phyloP scores from a whole-genome alignment of 2,329 filamentous ascomycete genomes.

The Westerdykella sp. region DNA sequence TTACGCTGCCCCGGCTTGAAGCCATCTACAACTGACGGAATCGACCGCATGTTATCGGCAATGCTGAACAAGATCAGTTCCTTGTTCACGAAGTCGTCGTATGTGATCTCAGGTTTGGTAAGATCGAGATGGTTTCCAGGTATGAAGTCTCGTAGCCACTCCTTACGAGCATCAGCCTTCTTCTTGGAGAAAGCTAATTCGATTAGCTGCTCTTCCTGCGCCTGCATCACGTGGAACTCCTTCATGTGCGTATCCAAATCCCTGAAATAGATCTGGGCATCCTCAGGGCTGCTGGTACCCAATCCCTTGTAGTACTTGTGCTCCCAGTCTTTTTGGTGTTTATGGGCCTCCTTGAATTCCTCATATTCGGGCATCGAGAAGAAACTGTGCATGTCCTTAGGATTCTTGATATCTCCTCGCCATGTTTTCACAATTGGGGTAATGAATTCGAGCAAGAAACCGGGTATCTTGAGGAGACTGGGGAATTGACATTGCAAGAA shows the following conservation, averaged over 20 bases:
- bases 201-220: constrained; percentile 75
- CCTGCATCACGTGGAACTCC: constrained; percentile 80
- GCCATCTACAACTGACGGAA: constrained; percentile 89
- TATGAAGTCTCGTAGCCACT: constrained; percentile 89
- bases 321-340: constrained; percentile 71
- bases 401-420: constrained; percentile 88
- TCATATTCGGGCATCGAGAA: constrained; percentile 97
- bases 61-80: constrained; percentile 98
- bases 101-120: constrained; percentile 70
- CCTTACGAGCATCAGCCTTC: constrained; percentile 95
- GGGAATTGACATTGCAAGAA: constrained; percentile 95
- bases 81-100: constrained; percentile 93
- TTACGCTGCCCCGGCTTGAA: constrained; percentile 97
- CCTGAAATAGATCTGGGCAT: constrained; percentile 91
- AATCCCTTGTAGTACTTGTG: constrained; percentile 99
- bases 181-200: constrained; percentile 98
- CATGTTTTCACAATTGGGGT: constrained; percentile 98
- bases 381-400: constrained; percentile 69
- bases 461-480: constrained; percentile 79
- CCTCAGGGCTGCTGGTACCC: constrained; percentile 84
- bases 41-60: constrained; percentile 95
- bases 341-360: constrained; percentile 74
- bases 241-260: constrained; percentile 93
- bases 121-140: constrained; percentile 93
- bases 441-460: constrained; percentile 95